phyloP scores from a whole-genome alignment of 192 early-diverging fungal species.

The Backusella liffmaniae region DNA sequence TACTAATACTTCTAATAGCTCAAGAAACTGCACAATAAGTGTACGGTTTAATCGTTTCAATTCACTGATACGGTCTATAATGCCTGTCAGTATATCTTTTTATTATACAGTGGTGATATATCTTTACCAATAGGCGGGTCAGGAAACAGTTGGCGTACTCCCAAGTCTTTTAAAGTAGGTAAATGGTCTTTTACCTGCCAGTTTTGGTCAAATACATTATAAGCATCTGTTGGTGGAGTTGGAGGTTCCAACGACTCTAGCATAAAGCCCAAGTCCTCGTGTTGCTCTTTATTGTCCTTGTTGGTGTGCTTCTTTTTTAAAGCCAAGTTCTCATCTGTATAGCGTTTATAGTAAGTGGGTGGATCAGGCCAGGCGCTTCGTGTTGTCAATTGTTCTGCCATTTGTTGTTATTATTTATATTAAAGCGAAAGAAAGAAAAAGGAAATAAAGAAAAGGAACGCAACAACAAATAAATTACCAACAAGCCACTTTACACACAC shows the following conservation, averaged over 20 bases:
- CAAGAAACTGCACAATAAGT: constrained; percentile 64
- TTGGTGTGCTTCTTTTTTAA: constrained; percentile 3
- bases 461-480: neutral
- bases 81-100: neutral
- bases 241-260: constrained; percentile 54
- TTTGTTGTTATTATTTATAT: neutral
- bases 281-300: constrained; percentile 30
- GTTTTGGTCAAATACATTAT: constrained; percentile 63
- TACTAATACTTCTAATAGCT: constrained; percentile 63
- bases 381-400: constrained; percentile 31
- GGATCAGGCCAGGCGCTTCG: constrained; percentile 62
- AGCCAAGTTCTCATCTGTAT: constrained; percentile 60
- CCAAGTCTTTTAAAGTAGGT: constrained; percentile 54
- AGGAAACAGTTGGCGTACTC: constrained; percentile 65
- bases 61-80: constrained; percentile 61
- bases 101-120: neutral
- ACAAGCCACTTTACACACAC: neutral
- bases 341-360: constrained; percentile 63
- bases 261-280: constrained; percentile 37
- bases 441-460: neutral
- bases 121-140: constrained; percentile 41
- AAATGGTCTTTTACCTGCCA: constrained; percentile 50
- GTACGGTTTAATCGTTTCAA: constrained; percentile 64
- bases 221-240: constrained; percentile 53
- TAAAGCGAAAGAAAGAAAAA: neutral